Evolutionary conservation across 2,329 filamentous ascomycete genomes (phyloP).

Genomic region (Cladophialophora chaetospira): DNA sequence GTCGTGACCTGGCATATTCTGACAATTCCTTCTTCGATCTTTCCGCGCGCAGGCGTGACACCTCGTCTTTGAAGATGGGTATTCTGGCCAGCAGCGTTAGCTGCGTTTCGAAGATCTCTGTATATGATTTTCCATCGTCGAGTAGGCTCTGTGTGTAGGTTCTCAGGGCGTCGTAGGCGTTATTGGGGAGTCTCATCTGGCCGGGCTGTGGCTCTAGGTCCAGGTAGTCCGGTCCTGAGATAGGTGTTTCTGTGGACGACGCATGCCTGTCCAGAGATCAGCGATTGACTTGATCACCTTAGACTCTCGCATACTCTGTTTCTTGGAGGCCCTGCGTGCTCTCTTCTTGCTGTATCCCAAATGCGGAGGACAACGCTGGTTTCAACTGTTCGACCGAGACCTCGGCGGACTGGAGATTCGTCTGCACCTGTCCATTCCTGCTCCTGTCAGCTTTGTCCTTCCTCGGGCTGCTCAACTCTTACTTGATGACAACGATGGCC

Average conservation of each 20-base stretch:
- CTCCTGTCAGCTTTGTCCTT: slow-evolving; percentile 7
- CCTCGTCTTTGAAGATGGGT: slow-evolving; percentile 28
- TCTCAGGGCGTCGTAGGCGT: slow-evolving; percentile 32
- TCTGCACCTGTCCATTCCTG: slow-evolving; percentile 73
- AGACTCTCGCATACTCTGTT: slow-evolving; percentile 8
- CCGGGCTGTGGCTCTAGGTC: slow-evolving; percentile 26
- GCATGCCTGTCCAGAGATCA: neutral
- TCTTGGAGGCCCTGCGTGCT: neutral
- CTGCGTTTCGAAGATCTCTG: slow-evolving; percentile 23
- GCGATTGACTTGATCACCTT: neutral
- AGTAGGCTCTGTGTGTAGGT: slow-evolving; percentile 29
- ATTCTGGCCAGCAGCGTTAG: slow-evolving; percentile 21
- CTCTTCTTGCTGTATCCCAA: slow-evolving; percentile 35
- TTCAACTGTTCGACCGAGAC: slow-evolving; percentile 68
- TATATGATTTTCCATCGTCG: slow-evolving; percentile 17
- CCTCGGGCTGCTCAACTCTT: slow-evolving; percentile 35
- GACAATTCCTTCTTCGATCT: slow-evolving; percentile 14
- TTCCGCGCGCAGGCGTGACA: slow-evolving; percentile 10
- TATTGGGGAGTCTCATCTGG: slow-evolving; percentile 31
- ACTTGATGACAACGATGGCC: slow-evolving; percentile 76
- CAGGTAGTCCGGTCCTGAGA: slow-evolving; percentile 13
- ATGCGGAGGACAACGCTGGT: slow-evolving; percentile 53
- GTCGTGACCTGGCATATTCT: slow-evolving; percentile 21
- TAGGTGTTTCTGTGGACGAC: neutral
- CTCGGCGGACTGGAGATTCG: slow-evolving; percentile 66